These are phyloP conservation scores for Catharanthus roseus DNA, from an alignment of 257 asterid genomes.

Conservation along the genomic window DNA sequence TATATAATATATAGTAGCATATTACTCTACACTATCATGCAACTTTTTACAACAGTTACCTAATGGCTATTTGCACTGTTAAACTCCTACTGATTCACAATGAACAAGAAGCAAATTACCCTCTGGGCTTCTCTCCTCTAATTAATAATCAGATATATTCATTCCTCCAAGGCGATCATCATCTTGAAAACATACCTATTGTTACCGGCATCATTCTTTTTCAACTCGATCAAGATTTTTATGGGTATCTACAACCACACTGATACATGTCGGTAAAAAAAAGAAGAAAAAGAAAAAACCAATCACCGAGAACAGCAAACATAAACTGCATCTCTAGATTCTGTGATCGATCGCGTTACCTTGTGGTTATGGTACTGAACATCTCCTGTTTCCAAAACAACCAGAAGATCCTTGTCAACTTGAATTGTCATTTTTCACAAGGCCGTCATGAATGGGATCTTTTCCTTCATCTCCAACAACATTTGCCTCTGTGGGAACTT, in stretches of 20 bases:
- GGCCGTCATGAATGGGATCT: conserved; percentile 15
- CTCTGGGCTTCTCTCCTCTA: too few species aligned
- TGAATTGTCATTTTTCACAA: neutral
- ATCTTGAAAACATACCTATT: neutral
- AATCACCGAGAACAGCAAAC: neutral
- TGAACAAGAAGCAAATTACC: too few species aligned
- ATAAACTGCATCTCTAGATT: neutral
- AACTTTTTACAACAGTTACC: too few species aligned
- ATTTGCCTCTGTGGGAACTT: neutral
- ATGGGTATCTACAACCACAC: neutral
- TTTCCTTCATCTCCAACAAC: conserved; percentile 18
- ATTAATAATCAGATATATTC: too few species aligned
- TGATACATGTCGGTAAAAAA: neutral
- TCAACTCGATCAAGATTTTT: neutral
- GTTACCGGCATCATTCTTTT: neutral
- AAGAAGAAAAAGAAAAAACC: too few species aligned
- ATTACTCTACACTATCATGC: too few species aligned
- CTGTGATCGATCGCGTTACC: neutral
- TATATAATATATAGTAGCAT: too few species aligned
- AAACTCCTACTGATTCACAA: too few species aligned
- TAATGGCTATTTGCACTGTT: too few species aligned
- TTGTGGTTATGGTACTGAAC: too few species aligned
- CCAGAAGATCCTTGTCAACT: neutral
- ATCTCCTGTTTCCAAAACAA: neutral
- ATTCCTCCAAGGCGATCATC: neutral